Evolutionary conservation across 768 basidiomycete genomes (phyloP).

Genomic region (Pleurotus ostreatus): DNA sequence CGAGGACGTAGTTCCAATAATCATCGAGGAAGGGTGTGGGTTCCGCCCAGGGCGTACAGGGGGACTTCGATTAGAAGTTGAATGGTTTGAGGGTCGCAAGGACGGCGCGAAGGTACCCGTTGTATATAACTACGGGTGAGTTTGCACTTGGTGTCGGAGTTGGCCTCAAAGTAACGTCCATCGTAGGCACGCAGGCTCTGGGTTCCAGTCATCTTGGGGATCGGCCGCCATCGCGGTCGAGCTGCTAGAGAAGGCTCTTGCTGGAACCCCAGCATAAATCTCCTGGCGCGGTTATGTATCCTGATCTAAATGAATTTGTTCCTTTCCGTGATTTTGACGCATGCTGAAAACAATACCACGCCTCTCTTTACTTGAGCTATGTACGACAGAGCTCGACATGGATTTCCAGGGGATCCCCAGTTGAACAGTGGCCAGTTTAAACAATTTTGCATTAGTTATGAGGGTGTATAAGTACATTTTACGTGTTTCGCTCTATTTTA

Average conservation of each 20-base stretch:
- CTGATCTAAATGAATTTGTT: too few relatives aligned
- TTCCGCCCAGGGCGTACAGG: slow-evolving; percentile 64
- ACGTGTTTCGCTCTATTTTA: too few relatives aligned
- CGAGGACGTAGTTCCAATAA: slow-evolving; percentile 43
- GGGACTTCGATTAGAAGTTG: slow-evolving; percentile 60
- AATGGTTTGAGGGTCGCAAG: slow-evolving; percentile 29
- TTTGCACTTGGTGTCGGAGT: not conserved
- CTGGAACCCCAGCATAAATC: not conserved
- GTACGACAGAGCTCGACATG: too few relatives aligned
- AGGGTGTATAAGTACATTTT: too few relatives aligned
- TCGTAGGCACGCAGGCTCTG: slow-evolving; percentile 13
- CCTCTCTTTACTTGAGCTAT: too few relatives aligned
- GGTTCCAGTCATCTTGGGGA: slow-evolving; percentile 14
- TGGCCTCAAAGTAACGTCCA: not conserved
- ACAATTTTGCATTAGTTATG: too few relatives aligned
- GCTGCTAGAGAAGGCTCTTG: slow-evolving; percentile 17
- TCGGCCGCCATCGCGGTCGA: slow-evolving; percentile 18
- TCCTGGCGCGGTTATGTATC: too few relatives aligned
- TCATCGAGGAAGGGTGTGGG: slow-evolving; percentile 53
- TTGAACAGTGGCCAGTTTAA: too few relatives aligned
- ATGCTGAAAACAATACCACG: too few relatives aligned
- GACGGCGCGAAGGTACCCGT: slow-evolving; percentile 33
- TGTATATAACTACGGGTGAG: slow-evolving; percentile 31
- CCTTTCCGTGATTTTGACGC: too few relatives aligned
- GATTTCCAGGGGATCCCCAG: too few relatives aligned